A percentile compares a stretch with the other conserved stretches of the same genome.
Conservation (phyloP, 176 grass and related monocot species). For the Echinochloa phyllopogon region DNA sequence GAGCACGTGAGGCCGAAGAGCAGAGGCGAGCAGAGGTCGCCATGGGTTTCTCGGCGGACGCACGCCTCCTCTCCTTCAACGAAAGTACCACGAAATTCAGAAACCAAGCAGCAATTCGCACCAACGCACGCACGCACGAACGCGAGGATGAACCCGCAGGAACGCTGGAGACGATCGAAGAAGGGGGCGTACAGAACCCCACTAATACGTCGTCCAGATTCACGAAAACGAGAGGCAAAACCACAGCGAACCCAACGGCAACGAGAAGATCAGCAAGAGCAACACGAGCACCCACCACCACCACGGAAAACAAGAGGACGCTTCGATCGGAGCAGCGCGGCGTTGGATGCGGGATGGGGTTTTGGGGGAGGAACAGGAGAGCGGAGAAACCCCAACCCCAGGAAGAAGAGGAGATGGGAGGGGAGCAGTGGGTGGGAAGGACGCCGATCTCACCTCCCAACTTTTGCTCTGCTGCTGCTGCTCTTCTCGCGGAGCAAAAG, state of each 20-base stretch:
- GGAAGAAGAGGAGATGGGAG: not conserved
- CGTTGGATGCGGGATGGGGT: not conserved
- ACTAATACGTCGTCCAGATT: not conserved
- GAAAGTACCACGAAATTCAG: not conserved
- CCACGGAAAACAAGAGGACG: not conserved
- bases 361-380: not conserved
- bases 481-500: not conserved
- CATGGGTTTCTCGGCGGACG: not conserved
- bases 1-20: not conserved
- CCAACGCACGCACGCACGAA: not conserved
- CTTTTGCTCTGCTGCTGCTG: constrained; percentile 13
- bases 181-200: not conserved
- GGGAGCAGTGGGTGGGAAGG: not conserved
- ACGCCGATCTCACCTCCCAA: not conserved
- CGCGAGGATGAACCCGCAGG: not conserved
- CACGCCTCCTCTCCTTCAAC: not conserved
- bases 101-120: too few relatives aligned
- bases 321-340: not conserved
- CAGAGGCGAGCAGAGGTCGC: constrained; percentile 15
- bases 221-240: not conserved
- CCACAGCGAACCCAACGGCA: not conserved
- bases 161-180: not conserved
- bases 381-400: not conserved
- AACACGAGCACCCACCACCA: not conserved
- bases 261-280: not conserved